Percentiles rank a stretch among this genome's conserved stretches.
Conservation (phyloP, 345 rosid species). For the Eutrema yunnanense region DNA sequence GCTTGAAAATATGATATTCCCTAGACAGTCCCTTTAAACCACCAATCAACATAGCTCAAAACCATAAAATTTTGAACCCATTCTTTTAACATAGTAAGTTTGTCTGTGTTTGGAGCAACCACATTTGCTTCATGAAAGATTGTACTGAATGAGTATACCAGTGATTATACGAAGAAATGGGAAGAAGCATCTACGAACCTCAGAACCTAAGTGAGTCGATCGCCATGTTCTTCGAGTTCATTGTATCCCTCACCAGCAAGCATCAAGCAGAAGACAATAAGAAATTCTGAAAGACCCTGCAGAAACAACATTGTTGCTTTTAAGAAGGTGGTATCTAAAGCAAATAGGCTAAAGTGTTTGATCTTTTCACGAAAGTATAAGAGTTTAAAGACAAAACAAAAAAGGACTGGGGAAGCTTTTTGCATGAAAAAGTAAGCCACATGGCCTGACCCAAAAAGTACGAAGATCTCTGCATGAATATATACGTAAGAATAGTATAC, state of each 20-base stretch:
- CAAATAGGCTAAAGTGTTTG: conserved; percentile 21
- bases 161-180: neutral
- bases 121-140: conserved; percentile 8
- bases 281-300: conserved; percentile 27
- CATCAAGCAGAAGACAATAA: conserved; percentile 21
- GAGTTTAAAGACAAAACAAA: conserved; percentile 26
- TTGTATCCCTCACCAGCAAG: conserved; percentile 19
- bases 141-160: neutral
- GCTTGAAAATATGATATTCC: conserved; percentile 18
- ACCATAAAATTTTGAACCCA: neutral
- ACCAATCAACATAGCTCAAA: conserved; percentile 14
- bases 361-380: conserved; percentile 27
- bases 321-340: conserved; percentile 25
- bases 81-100: neutral
- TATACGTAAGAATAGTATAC: conserved; percentile 32
- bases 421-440: conserved; percentile 39
- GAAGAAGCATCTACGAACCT: conserved; percentile 9
- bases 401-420: conserved; percentile 27
- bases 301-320: conserved; percentile 28
- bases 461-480: conserved; percentile 38
- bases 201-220: neutral
- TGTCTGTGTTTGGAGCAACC: neutral
- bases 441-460: conserved; percentile 28
- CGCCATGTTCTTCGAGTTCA: conserved; percentile 1
- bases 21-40: conserved; percentile 8